Evolutionary conservation across 1,139 yeast genomes (phyloP).

Genomic region (Tardiomyces digboiensis): DNA sequence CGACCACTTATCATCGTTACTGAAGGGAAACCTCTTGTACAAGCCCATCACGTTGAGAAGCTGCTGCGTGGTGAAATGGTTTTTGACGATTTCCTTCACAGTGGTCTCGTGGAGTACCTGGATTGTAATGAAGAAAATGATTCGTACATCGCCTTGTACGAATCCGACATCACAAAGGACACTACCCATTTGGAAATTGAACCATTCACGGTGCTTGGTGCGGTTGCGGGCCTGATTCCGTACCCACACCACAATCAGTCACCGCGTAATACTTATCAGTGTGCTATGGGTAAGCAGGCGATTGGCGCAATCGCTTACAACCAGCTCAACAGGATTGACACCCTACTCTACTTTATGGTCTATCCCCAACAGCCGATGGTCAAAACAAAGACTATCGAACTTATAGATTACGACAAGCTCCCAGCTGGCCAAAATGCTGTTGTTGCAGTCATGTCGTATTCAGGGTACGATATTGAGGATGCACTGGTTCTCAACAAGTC

Average conservation of each 20-base stretch:
- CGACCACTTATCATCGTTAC: slow-evolving; percentile 89
- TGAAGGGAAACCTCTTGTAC: slow-evolving; percentile 60
- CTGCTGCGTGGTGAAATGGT: slow-evolving; percentile 63
- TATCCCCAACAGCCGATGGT: slow-evolving; percentile 99
- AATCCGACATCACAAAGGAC: slow-evolving; percentile 42
- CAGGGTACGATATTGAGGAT: slow-evolving; percentile 99
- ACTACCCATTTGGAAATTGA: slow-evolving; percentile 94
- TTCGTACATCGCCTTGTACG: slow-evolving; percentile 86
- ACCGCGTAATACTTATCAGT: slow-evolving; percentile 97
- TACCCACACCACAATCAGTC: slow-evolving; percentile 99
- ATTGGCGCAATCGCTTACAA: slow-evolving; percentile 98
- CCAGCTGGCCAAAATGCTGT: slow-evolving; percentile 99
- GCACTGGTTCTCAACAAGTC: slow-evolving; percentile 91
- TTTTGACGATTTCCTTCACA: slow-evolving; percentile 79
- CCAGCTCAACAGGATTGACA: slow-evolving; percentile 93
- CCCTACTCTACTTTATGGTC: slow-evolving; percentile 87
- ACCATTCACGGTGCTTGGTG: slow-evolving; percentile 94
- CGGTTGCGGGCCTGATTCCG: slow-evolving; percentile 99
- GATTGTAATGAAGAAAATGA: slow-evolving; percentile 99
- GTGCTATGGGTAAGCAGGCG: slow-evolving; percentile 99
- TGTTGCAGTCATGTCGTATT: slow-evolving; percentile 98
- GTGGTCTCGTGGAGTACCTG: slow-evolving; percentile 88
- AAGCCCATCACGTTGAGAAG: slow-evolving; percentile 51
- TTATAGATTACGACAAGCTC: slow-evolving; percentile 87
- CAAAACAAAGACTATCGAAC: slow-evolving; percentile 91